Base-by-base conservation (phyloP, 306 rosid species). In the Carpinus viminea region DNA sequence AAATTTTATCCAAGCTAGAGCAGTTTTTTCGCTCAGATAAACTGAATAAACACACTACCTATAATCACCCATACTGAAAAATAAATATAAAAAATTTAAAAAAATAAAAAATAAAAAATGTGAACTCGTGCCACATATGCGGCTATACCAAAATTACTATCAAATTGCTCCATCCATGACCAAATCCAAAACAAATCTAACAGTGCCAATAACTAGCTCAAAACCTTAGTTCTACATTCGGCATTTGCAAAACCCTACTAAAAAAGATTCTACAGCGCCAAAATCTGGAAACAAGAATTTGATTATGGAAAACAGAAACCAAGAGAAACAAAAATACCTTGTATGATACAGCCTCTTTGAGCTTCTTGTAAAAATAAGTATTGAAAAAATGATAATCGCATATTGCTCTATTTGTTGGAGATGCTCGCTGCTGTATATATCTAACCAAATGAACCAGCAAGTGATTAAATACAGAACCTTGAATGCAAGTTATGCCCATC, bases 281-380 rank as follows among this genome's bases (percentile, higher is more conserved):
- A 41, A 26, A 26, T 38, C 78, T 77, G 34, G 75, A 64, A 77
- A 46, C 16, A 74, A 51, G 55, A 55, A 48, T 68, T 76, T 18
- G 53, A 28, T 18, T 68, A 46, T 69, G 70, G 50, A 48, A 80
- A 66, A 18, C 41, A 38, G 38, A 66, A 66, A 66, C 72, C 2
- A 2, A 48, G 52, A 68, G 74, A 53, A 73, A 53, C 34, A 55
- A 56, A 55, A 56, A 21, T 85, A 94, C 98, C 98, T 95, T 87
- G 82, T 80, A 78, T 57, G 93, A 86, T 53, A 87, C 89, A 78
- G 94, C 97, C 80, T 92, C 95, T 84, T 86, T 89, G 70, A 95
- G 95, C 93, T 94, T 95, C 73, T 89, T 78, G 87, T 92, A 95
- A 81, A 95, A 95, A 86, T 87, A 95, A 36, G 98, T 95, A 78